Conservation (phyloP, 495 filamentous ascomycete genomes). For the Aspergillus hancockii region DNA sequence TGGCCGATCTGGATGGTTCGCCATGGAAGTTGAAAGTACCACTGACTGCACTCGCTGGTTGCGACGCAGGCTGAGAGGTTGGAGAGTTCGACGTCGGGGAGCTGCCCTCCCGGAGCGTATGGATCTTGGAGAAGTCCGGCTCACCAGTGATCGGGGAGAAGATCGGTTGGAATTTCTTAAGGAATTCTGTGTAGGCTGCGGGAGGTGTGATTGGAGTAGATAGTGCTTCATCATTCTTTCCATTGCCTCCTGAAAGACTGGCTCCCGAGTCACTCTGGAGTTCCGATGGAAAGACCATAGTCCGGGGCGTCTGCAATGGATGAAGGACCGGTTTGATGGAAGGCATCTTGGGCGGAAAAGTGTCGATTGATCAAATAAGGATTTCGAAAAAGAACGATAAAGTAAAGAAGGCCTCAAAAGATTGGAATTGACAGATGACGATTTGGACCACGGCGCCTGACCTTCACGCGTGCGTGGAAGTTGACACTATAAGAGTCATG, state of each 20-base stretch:
- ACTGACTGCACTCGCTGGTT: slow-evolving; percentile 42
- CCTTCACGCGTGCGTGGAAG: slow-evolving; percentile 3
- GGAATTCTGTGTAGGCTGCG: slow-evolving; percentile 86
- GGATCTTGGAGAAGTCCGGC: slow-evolving; percentile 33
- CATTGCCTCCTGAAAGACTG: slow-evolving; percentile 36
- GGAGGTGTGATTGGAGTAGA: slow-evolving; percentile 94
- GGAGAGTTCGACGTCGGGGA: slow-evolving; percentile 3
- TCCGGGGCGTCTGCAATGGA: slow-evolving; percentile 76
- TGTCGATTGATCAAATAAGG: neutral
- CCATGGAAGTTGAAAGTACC: slow-evolving; percentile 26
- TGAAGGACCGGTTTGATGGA: slow-evolving; percentile 64
- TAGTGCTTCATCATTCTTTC: slow-evolving; percentile 54
- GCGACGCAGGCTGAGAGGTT: slow-evolving; percentile 31
- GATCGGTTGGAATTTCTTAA: slow-evolving; percentile 74
- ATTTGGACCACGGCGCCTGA: neutral
- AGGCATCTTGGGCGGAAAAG: slow-evolving; percentile 42
- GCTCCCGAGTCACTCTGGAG: slow-evolving; percentile 42
- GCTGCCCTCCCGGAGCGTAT: slow-evolving; percentile 23
- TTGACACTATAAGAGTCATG: slow-evolving; percentile 12
- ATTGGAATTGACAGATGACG: neutral
- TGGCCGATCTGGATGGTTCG: slow-evolving; percentile 27
- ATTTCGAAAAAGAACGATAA: neutral
- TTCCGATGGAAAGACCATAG: slow-evolving; percentile 77
- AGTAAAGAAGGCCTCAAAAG: neutral
- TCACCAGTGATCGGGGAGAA: slow-evolving; percentile 45